Percentiles rank a stretch among this genome's conserved stretches.
phyloP scores from a whole-genome alignment of 2,329 filamentous ascomycete species.

The Podosphaera xanthii region DNA sequence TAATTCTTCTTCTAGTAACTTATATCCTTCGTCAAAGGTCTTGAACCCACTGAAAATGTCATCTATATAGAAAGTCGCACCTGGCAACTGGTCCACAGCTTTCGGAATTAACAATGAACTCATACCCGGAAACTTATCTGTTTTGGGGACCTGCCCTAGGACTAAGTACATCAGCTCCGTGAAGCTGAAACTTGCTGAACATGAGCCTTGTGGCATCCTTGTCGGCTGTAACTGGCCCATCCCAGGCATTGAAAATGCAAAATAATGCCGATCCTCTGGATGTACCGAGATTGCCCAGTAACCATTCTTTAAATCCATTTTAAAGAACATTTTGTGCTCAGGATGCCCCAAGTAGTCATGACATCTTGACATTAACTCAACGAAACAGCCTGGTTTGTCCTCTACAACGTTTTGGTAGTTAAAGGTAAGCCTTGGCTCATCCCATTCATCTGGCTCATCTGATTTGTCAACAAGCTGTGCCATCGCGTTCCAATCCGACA shows the following conservation, averaged over 20 bases:
- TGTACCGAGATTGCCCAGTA: background rate
- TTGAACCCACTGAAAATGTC: background rate
- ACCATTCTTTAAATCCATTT: background rate
- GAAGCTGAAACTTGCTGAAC: background rate
- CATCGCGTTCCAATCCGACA: background rate
- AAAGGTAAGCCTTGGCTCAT: slow-evolving; percentile 1
- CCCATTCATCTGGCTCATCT: background rate
- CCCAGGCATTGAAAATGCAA: background rate
- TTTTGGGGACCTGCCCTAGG: background rate
- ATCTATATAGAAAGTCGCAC: background rate
- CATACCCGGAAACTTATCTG: background rate
- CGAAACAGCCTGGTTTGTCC: background rate
- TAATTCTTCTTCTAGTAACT: background rate
- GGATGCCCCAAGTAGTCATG: background rate
- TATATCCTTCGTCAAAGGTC: background rate
- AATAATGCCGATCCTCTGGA: background rate
- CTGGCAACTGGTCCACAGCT: background rate
- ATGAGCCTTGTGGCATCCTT: background rate
- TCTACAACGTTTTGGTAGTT: slow-evolving; percentile 1
- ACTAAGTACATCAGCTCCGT: background rate
- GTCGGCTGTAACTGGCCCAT: background rate
- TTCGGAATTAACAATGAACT: background rate
- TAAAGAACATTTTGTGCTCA: background rate
- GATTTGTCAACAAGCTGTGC: background rate
- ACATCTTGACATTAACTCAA: background rate